These are phyloP conservation scores for Synura sp. DNA, from an alignment of 352 stramenopile genomes.

Conservation along the genomic window DNA sequence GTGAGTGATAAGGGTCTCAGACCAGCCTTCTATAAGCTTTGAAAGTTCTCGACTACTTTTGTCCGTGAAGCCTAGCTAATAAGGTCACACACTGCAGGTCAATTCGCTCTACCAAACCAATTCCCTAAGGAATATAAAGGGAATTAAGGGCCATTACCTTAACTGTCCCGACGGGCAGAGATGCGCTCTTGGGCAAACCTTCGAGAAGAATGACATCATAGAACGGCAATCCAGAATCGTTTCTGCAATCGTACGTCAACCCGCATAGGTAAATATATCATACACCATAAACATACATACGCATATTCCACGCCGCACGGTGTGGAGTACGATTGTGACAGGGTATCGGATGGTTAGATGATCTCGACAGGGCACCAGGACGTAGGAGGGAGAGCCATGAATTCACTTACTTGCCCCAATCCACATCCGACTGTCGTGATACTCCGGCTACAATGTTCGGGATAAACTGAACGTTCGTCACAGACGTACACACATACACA, in stretches of 20 bases:
- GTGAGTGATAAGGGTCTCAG: too few relatives aligned
- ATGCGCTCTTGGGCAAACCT: slow-evolving; percentile 1
- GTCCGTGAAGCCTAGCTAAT: too few relatives aligned
- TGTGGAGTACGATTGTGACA: background rate
- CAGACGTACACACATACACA: too few relatives aligned
- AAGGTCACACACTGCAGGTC: too few relatives aligned
- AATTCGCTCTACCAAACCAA: too few relatives aligned
- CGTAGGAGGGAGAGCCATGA: background rate
- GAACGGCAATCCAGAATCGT: slow-evolving; percentile 8
- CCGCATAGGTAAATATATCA: background rate
- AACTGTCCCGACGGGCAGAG: background rate
- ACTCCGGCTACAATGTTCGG: background rate
- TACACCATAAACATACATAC: background rate
- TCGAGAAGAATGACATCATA: background rate
- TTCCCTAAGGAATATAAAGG: too few relatives aligned
- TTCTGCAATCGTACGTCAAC: background rate
- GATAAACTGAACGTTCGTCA: slow-evolving; percentile 12
- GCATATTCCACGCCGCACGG: background rate
- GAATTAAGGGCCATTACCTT: too few relatives aligned
- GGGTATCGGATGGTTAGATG: background rate
- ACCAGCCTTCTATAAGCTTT: too few relatives aligned
- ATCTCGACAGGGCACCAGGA: background rate
- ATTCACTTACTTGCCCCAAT: background rate
- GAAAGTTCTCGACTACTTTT: too few relatives aligned
- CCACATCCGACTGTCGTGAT: background rate